Base-by-base conservation (phyloP, 495 filamentous ascomycete genomes). In the Talaromyces trachyspermus region DNA sequence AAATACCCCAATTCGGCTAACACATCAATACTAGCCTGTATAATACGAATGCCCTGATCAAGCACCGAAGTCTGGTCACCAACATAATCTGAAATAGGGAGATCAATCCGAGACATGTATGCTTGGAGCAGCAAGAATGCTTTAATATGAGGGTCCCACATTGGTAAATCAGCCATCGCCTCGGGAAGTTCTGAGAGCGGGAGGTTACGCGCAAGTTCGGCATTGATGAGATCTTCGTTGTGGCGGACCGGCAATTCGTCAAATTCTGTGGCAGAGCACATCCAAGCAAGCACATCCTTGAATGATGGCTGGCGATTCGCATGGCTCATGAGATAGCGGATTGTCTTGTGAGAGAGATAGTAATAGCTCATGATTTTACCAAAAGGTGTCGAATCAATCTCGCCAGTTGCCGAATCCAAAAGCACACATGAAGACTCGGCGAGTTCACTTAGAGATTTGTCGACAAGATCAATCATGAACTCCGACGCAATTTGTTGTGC, bases 301-400 rank as follows among this genome's bases (percentile, higher is more conserved):
- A 97, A 94, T 7, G 74, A 78, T 2, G 89, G 89, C 15, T 82
- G 66, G 4, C 77, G 77, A 53, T 88, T 95, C 37, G 88, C 87
- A 50, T 88, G 75, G 27, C 74, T 70, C 51, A 86, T 74, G 3
- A 98, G 72, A 52, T 86, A 80, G 1, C 92, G 84, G 54, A 99
- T 89, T 5, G 94, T 96, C 62, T 88, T 88, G 65, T 99, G 92
- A 0, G 89, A 91, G 22, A 99, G 81, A 59, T 99, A 99, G 72
- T 99, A 99, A 70, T 99, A 99, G 66, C 84, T 89, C 85, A 95
- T 95, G 58, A 97, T 97, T 68, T 95, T 96, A 52, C 92, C 92
- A 30, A 96, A 71, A 0, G 92, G 80, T 0, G 92, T 96, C 0
- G 89, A 73, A 49, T 95, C 83, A 22, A 99, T 78, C 51, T 96